Percentiles rank a stretch among this genome's conserved stretches.
These are phyloP conservation scores for Cyclostephanos invisitatus DNA, from an alignment of 108 stramenopile species.

Conservation along the genomic window DNA sequence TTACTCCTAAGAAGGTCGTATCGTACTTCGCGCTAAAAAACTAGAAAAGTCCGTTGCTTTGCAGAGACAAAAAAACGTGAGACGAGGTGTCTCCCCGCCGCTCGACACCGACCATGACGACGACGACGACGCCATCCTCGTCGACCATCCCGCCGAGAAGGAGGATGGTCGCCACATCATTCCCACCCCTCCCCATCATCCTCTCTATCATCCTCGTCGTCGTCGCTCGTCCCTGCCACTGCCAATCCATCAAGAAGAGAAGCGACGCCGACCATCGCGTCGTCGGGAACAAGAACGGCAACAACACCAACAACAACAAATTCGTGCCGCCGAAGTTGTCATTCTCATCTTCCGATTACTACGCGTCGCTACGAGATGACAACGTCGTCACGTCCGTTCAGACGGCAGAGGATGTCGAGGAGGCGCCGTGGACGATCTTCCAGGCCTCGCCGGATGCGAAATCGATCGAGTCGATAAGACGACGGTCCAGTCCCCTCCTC, in stretches of 20 bases:
- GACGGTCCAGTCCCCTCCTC: constrained; percentile 18
- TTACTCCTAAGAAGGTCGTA: no score
- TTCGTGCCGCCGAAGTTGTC: constrained; percentile 40
- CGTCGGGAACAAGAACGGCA: not conserved
- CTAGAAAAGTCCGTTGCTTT: no score
- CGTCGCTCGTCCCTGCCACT: not conserved
- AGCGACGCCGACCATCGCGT: not conserved
- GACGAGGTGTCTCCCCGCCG: no score
- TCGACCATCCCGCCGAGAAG: not conserved
- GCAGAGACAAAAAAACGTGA: not conserved
- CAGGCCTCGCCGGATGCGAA: constrained; percentile 2
- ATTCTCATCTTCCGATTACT: constrained; percentile 25
- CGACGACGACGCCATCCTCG: not conserved
- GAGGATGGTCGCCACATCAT: not conserved
- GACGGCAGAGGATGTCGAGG: not conserved
- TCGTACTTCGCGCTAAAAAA: no score
- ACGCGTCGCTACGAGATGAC: not conserved
- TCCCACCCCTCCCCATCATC: not conserved
- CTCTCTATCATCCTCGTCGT: not conserved
- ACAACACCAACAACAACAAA: not conserved
- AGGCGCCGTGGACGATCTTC: constrained; percentile 17
- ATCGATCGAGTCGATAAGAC: not conserved
- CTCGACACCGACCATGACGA: constrained; percentile 1
- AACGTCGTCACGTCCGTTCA: constrained; percentile 5
- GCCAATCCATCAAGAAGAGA: not conserved